These are phyloP conservation scores for Alloascoidea hylecoeti DNA, from an alignment of 805 yeast genomes.

Conservation along the genomic window DNA sequence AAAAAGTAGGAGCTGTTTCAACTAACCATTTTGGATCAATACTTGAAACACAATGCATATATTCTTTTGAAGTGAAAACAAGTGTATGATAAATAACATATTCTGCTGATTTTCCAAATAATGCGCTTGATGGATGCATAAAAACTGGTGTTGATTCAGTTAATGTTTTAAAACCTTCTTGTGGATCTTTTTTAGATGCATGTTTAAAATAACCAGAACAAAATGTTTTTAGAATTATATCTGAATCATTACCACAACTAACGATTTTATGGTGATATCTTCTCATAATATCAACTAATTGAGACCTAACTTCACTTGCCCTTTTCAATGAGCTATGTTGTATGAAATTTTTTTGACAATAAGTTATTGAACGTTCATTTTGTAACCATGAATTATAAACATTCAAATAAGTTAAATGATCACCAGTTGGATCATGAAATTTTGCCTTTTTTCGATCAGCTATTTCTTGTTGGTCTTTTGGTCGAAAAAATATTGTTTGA, in stretches of 20 bases:
- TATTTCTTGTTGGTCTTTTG: conserved; percentile 47
- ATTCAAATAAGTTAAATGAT: conserved; percentile 63
- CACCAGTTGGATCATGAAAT: conserved; percentile 49
- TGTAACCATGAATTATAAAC: conserved; percentile 69
- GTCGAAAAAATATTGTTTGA: conserved; percentile 53
- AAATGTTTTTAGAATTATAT: conserved; percentile 34
- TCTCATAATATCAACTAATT: conserved; percentile 36
- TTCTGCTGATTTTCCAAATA: conserved; percentile 66
- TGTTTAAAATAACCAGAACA: conserved; percentile 61
- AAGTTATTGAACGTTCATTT: conserved; percentile 48
- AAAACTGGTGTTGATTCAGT: conserved; percentile 30
- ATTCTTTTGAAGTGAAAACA: conserved; percentile 76
- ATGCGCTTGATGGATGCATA: conserved; percentile 76
- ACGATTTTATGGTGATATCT: conserved; percentile 15
- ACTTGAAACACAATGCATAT: conserved; percentile 66
- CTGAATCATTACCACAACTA: conserved; percentile 18
- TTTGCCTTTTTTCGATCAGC: conserved; percentile 51
- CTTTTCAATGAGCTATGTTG: conserved; percentile 63
- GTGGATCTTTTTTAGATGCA: conserved; percentile 48
- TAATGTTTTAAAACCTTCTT: conserved; percentile 30
- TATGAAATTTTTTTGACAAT: conserved; percentile 79
- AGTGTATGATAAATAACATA: conserved; percentile 70
- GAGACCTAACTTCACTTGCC: conserved; percentile 58
- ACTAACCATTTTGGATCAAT: conserved; percentile 57
- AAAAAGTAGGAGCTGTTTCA: conserved; percentile 69